Base-by-base conservation (phyloP, 2,329 filamentous ascomycete species). In the Penicillium sp. region DNA sequence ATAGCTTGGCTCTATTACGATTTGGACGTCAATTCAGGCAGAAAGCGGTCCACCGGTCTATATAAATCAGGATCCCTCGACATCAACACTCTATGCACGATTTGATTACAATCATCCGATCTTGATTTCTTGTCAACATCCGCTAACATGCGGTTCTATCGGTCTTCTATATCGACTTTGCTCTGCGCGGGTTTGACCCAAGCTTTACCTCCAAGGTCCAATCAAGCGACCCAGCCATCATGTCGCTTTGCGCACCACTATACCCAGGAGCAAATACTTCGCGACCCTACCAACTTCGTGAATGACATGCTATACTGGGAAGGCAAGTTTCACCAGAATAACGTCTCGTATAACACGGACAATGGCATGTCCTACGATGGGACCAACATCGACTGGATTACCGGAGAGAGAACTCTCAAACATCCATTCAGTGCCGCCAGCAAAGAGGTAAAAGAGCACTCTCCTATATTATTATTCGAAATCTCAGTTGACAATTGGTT, bases 281-380 rank as follows among this genome's bases (percentile, higher is more conserved):
- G 20, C 4, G 25, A 54, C 16, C 44, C 52, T 18, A 45, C 33
- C 35, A 35, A 39, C 3, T 54, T 76, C 25, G 62, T 68, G 24
- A 67, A 63, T 55, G 67, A 75, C 44, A 53, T 76, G 14, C 52
- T 76, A 13, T 75, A 71, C 55, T 76, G 74, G 73, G 75, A 77
- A 53, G 74, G 72, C n/a, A 67, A 72, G 22, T 76, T 76, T 30
- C 74, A 76, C 46, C 69, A 72, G 44, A 69, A 75, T 44, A 66
- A 71, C 20, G 63, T 76, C 3, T 64, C 68, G 9, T 76, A 75
- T 56, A 76, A 76, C 49, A 53, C 61, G 2, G 60, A 58, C 14
- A 77, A 76, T 51, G 75, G 73, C 44, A 74, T 76, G 69, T 67
- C 70, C 5, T 75, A 75, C 27, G 57, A 60, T 28, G 57, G 57